Evolutionary conservation across 2,329 filamentous ascomycete genomes (phyloP).

Genomic region (Cryphonectria naterciae): DNA sequence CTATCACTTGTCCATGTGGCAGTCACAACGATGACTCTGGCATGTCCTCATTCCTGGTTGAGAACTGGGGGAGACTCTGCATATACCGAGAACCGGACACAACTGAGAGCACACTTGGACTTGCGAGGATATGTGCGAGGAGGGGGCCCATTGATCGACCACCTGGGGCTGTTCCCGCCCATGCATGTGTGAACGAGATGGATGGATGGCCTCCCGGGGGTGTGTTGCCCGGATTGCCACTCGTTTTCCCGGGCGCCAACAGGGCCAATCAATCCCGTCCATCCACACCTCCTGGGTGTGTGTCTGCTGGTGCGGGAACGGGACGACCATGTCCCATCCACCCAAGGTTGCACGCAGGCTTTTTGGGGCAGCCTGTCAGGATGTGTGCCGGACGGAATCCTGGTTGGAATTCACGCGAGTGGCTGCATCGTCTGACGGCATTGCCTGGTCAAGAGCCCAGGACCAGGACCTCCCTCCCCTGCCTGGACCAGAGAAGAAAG

Average conservation of each 20-base stretch:
- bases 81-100: background rate
- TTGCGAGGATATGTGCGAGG: background rate
- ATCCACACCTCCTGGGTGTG: constrained; percentile 7
- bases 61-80: background rate
- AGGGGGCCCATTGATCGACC: background rate
- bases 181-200: background rate
- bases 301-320: constrained; percentile 11
- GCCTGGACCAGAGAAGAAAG: background rate
- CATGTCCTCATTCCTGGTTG: background rate
- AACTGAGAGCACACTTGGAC: background rate
- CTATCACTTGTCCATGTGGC: background rate
- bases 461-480: background rate
- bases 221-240: constrained; percentile 15
- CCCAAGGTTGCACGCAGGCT: constrained; percentile 6
- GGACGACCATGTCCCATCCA: constrained; percentile 11
- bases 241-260: constrained; percentile 26
- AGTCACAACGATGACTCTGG: background rate
- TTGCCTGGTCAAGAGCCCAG: background rate
- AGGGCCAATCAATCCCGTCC: constrained; percentile 33
- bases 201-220: background rate
- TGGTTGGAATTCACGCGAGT: constrained; percentile 16
- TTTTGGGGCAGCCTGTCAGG: constrained; percentile 4
- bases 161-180: background rate
- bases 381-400: constrained; percentile 17
- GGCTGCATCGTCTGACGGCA: constrained; percentile 18